Percentiles rank a stretch among this genome's conserved stretches.
Conservation (phyloP, 129 eudicot species). For the Ambrosia trifida region DNA sequence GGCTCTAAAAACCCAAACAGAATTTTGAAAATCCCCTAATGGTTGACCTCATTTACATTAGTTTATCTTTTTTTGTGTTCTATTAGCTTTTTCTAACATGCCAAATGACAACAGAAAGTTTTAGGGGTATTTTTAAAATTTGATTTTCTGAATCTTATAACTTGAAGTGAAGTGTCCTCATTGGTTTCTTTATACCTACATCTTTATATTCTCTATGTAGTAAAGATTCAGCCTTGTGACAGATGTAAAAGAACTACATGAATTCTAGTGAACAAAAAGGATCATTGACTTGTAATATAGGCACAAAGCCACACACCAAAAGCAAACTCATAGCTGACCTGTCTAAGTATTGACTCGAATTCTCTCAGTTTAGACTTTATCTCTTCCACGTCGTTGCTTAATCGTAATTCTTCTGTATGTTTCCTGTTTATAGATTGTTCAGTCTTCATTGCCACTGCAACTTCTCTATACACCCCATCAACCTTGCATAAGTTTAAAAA, state of each 20-base stretch:
- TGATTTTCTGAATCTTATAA: background rate
- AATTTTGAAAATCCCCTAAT: too few relatives aligned
- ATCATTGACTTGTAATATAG: constrained; percentile 1
- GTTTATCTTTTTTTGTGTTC: background rate
- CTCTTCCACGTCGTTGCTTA: constrained; percentile 50
- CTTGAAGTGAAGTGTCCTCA: background rate
- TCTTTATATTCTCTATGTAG: background rate
- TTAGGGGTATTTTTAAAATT: background rate
- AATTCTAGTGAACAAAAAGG: background rate
- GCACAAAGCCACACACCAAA: constrained; percentile 8
- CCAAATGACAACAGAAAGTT: background rate
- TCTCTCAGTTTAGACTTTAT: constrained; percentile 58
- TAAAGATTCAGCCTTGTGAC: constrained; percentile 10
- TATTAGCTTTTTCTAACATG: background rate
- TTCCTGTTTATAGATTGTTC: constrained; percentile 31
- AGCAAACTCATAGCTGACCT: constrained; percentile 44
- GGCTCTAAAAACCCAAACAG: too few relatives aligned
- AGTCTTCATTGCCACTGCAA: constrained; percentile 28
- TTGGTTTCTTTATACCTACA: background rate
- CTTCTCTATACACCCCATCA: constrained; percentile 20
- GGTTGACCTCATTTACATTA: background rate
- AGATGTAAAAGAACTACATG: background rate
- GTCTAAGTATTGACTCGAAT: constrained; percentile 53
- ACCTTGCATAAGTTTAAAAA: constrained; percentile 31
- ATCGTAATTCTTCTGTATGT: constrained; percentile 37